Base-by-base conservation (phyloP, 495 filamentous ascomycete species). In the Aspergillus ellipticus region DNA sequence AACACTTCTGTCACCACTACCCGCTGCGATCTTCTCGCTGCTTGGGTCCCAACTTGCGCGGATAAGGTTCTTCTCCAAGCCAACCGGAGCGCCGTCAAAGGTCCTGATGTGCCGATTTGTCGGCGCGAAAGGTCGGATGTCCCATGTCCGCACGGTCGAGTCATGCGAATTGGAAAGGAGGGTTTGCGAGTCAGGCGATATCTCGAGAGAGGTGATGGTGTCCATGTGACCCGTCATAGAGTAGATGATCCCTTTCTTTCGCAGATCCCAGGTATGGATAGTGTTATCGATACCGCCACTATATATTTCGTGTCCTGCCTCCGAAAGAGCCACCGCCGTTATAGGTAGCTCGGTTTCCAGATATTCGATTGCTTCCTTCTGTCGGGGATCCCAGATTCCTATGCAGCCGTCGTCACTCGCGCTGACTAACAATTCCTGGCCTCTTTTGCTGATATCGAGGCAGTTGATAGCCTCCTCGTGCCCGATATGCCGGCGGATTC, bases 201-300 rank as follows among this genome's bases (percentile, higher is more conserved):
- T 81, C 43, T 86, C 75, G 19, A 99, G 80, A 26, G 92, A 94
- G 3, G 93, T 96, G 55, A 99, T 78, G 1, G 92, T 97, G 63
- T 99, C 94, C 28, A 81, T 86, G 66, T 99, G 94, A 2, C 95
- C 94, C 8, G 88, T 62, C 82, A 99, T 86, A 2, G 89, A 85
- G 66, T 96, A 96, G 8, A 88, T 83, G 1, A 96, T 82, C 0
- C 84, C 83, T 66, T 92, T 90, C 74, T 96, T 97, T 59, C 95
- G 85, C 55, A 97, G 70, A 73, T 99, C 95, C 90, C 93, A 99
- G 6, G 94, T 89, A 66, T 95, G 92, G 67, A 99, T 96, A 54
- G 95, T 91, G 61, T 97, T 96, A 68, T 97, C 94, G 53, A 99
- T 97, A 9, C 92, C 89, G 33, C 94, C 94, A 16, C 88, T 92